These are phyloP conservation scores for Erysiphe pisi DNA, from an alignment of 2,329 filamentous ascomycete species.

Conservation along the genomic window DNA sequence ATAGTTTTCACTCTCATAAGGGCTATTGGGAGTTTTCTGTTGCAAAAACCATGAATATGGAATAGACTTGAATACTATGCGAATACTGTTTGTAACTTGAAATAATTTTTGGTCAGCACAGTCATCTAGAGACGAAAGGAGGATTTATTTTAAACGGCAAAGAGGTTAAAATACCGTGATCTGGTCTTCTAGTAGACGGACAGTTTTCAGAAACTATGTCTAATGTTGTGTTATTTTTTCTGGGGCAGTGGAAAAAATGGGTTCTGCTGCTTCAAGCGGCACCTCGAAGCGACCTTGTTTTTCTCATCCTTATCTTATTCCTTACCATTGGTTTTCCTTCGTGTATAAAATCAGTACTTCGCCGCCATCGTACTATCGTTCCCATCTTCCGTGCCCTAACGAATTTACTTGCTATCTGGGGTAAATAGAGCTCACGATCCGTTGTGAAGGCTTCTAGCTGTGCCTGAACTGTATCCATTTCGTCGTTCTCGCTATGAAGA, in stretches of 20 bases:
- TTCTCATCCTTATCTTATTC: slow-evolving; percentile 23
- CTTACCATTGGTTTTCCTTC: neutral
- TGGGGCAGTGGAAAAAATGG: neutral
- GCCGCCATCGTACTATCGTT: neutral
- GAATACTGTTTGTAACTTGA: no score
- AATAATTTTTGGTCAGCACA: neutral
- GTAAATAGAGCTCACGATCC: neutral
- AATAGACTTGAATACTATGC: no score
- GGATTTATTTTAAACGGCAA: neutral
- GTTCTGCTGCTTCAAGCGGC: neutral
- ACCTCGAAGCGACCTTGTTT: neutral
- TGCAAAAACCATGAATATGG: no score
- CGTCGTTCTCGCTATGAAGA: neutral
- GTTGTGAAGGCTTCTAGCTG: neutral
- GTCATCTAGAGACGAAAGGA: neutral
- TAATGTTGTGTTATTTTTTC: neutral
- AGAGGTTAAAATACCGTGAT: no score
- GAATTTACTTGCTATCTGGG: neutral
- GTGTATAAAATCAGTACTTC: neutral
- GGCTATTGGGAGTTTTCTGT: no score
- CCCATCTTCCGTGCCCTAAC: neutral
- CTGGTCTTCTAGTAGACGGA: neutral
- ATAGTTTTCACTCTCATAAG: no score
- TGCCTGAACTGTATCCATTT: neutral
- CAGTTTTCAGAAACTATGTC: neutral